Evolutionary conservation across 2,329 filamentous ascomycete species (phyloP), one percentile per base, ranked within the genome.

Genomic region (Chaetomiaceae sp.): DNA sequence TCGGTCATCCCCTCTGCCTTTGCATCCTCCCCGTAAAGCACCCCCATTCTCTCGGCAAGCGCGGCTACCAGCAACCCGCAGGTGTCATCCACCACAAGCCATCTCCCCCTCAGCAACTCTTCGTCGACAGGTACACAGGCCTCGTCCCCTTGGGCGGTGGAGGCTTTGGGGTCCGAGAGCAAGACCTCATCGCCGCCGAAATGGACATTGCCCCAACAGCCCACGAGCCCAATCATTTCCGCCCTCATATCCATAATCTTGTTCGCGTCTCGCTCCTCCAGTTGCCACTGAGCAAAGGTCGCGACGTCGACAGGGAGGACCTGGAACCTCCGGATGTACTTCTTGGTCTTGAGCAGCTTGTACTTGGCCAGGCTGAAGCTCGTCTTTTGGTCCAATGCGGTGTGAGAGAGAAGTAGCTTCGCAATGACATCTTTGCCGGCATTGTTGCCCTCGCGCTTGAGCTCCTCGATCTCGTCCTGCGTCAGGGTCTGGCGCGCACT

Each of bases 351-450:
- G 41, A 95, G 78, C 16, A 97, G 75, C 65, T 94, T 96, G 71
- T 99, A 99, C 70, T 99, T 99, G 38, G 92, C 91, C 53, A 96
- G 75, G 2, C 90, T 95, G 65, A 95, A 99, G 0, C 84, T 79
- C 0, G 94, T 97, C 77, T 99, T 99, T 73, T 97, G 87, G 61
- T 95, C 90, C 38, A 99, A 79, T 1, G 86, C 88, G 16, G 88
- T 85, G 69, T 99, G 94, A 38, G 90, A 94, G 27, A 90, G 79
- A 70, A 99, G 81, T 23, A 99, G 83, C 71, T 91, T 95, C n/a
- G 89, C 86, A 58, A 99, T 94, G 43, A 99, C 80, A 47, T 95
- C 91, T 67, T 88, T 87, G 11, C 91, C 92, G 0, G 89, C 89
- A 5, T 85, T 85, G 3, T 85, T 83, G 10, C 86, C 87, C 52